These are phyloP conservation scores for Trypanosoma platydactyli DNA, from an alignment of 208 protist genomes.

Conservation along the genomic window DNA sequence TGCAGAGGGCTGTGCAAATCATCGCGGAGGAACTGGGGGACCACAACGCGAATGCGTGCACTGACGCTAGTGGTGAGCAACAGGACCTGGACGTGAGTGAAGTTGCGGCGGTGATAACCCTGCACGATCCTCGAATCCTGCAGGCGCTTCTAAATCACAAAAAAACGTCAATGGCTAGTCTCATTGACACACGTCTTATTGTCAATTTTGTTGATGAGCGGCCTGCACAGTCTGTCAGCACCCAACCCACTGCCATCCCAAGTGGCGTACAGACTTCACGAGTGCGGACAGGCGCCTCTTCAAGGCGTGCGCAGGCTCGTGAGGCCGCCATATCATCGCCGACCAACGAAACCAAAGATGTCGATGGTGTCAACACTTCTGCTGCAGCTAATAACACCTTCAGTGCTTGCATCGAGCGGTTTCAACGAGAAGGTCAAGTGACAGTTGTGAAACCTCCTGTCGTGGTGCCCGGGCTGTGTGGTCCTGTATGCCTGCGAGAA, in stretches of 20 bases:
- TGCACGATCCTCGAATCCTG: conserved; percentile 16
- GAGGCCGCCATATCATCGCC: neutral
- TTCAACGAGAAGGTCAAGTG: neutral
- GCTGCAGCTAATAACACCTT: conserved; percentile 1
- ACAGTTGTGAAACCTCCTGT: conserved; percentile 1
- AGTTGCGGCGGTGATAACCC: conserved; percentile 6
- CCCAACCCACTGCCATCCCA: too few species aligned
- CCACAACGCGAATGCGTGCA: neutral
- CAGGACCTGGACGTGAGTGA: neutral
- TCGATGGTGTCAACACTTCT: neutral
- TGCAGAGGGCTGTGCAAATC: conserved; percentile 16
- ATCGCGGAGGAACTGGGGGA: conserved; percentile 17
- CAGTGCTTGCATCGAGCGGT: conserved; percentile 15
- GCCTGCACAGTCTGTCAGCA: neutral
- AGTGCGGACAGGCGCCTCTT: neutral
- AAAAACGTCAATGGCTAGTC: neutral
- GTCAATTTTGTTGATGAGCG: conserved; percentile 24
- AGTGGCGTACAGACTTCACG: neutral
- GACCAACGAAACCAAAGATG: conserved; percentile 2
- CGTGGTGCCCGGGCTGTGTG: neutral
- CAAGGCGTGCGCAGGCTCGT: neutral
- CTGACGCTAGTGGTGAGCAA: neutral
- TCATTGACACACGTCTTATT: conserved; percentile 24
- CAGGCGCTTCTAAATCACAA: neutral
- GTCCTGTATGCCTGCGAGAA: conserved; percentile 17